Base-by-base conservation (phyloP, 2,329 filamentous ascomycete species). In the Botrytis medusae region DNA sequence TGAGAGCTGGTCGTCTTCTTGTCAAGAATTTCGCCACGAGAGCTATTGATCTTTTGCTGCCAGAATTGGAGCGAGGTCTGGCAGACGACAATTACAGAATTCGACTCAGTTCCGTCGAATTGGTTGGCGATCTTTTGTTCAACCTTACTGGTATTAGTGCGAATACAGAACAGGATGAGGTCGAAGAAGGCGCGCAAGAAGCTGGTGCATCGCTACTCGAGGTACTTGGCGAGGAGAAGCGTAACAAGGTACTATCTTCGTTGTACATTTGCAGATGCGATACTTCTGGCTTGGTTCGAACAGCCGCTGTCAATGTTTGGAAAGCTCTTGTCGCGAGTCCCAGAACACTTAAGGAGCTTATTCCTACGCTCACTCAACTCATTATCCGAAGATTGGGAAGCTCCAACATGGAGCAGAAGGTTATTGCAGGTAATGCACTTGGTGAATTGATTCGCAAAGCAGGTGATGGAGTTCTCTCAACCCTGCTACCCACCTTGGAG, bases 81-180 rank as follows among this genome's bases (percentile, higher is more conserved):
- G 95, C 95, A n/a, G 95, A 99, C 82, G 94, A 98, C 83, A 99
- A 90, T 84, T 96, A 98, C 83, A 93, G 96, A 79, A 99, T 99
- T 80, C 93, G 96, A 86, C 92, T 99, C 82, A 98, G 95, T 83
- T 99, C 97, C 65, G 96, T 99, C 74, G 96, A 99, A 84, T 87
- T 99, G 75, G 95, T 99, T 73, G 96, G 96, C 78, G 97, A 99
- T 80, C 87, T 99, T 67, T 88, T 99, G 37, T 99, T 99, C 88
- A 99, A 98, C 81, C 92, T 99, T 74, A 98, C 95, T 40, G 96
- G 96, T 81, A 95, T 98, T 81, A 97, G 89, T 79, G 93, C 90
- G 73, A 94, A 92, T 8, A 93, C 94, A 74, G 87, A 90, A 32
- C 93, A 94, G 64, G 92, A 93, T 69, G 92, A 94, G 74, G 92